Evolutionary conservation across 192 early-diverging fungal species (phyloP), one percentile per base, ranked within the genome.

Genomic region (Backusella macrospora): DNA sequence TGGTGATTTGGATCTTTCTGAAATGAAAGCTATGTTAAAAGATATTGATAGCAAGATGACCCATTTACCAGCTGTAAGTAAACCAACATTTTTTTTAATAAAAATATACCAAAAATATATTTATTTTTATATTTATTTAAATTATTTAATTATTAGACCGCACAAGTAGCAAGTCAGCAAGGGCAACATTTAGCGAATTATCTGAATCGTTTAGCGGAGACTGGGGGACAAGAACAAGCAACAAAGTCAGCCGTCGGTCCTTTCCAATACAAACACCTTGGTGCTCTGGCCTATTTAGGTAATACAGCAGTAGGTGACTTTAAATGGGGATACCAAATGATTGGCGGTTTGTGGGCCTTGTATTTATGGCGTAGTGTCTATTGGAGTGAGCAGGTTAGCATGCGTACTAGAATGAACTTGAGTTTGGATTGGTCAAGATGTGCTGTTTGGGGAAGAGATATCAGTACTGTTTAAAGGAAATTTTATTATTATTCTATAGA

Each of bases 241-340:
- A 37, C 55, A 4, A 81, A 78, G 18, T 48, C 59, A 16, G 78
- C 80, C n/a, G 73, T 79, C 6, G 75, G 83, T 29, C 87, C 88
- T 8, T 94, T 94, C 73, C 59, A 68, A 8, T 94, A 94, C 68
- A 84, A 69, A 13, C 91, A 91, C 70, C 80, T 87, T 23, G 92
- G 91, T 15, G 84, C 88, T 12, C 74, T 92, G 59, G 90, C 91
- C 3, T 94, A 94, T 69, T 83, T 94, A 73, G 86, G 90, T 34
- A 86, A 82, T 40, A 84, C 82, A 29, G 86, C 87, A 13, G 87
- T 86, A 0, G 77, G 83, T 16, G 87, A 88, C 38, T 75, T 86
- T 76, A 82, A 80, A 55, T 73, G 65, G 44, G 86, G 86, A 23
- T 66, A 68, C 65, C 82, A 84, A 18, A 85, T 85, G 78, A 74